Evolutionary conservation across 345 rosid genomes (phyloP), one percentile per base, ranked within the genome.

Genomic region (Brassica incana): DNA sequence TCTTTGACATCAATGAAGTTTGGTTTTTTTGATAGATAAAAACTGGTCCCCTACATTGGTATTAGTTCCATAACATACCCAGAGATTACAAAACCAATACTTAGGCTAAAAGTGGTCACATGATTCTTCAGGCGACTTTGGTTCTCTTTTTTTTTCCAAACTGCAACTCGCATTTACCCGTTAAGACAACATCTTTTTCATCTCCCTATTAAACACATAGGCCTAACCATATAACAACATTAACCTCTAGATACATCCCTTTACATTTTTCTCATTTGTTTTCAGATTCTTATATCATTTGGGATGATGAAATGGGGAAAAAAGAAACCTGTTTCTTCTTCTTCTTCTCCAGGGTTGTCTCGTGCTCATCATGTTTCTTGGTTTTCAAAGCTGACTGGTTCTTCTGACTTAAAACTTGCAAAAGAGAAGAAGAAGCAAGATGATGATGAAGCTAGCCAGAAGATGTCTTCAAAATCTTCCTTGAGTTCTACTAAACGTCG

Each of bases 231-330:
- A 70, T 71, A 18, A 71, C 80, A 63, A 10, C 67, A 70, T 5
- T 65, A 80, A 70, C 20, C 60, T 74, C 40, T 80, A 74, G 10
- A 69, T 62, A 74, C 72, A 75, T 20, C 54, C 23, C 79, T 29
- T 29, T 5, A 16, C 79, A 79, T 45, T 65, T 38, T 45, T 16
- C 14, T 80, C 77, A 50, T 71, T 40, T 35, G 50, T 45, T 69
- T 67, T 5, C 76, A 20, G 10, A 18, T 64, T 67, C 70, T 16
- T 45, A 5, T 11, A 69, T 35, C 45, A 8, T 69, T 69, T 18
- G 52, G 60, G 36, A 86, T 59, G 65, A 90, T 92, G 95, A 91
- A 77, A 88, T 90, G 90, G 96, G 88, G 91, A 74, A 84, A 78
- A 69, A 87, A 89, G 75, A 87, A 78, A 67, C 58, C 79, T 60